phyloP scores from a whole-genome alignment of 225 moss, liverwort and hornwort species.

The Marchantia polymorpha region DNA sequence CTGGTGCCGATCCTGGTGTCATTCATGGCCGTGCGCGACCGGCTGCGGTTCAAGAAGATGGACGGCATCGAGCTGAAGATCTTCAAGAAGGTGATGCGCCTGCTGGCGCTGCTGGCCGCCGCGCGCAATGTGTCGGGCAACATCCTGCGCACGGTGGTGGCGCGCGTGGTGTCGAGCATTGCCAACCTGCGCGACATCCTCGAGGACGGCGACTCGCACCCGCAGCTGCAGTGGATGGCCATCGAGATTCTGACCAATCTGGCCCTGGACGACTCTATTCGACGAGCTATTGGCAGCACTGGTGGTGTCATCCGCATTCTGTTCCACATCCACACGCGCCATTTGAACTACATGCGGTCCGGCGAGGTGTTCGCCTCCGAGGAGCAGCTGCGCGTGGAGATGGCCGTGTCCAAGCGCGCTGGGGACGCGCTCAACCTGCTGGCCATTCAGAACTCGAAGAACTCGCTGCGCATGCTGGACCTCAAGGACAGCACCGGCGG shows the following conservation, averaged over 20 bases:
- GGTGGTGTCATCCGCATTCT: slow-evolving; percentile 70
- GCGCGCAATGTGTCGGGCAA: slow-evolving; percentile 49
- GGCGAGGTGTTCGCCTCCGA: slow-evolving; percentile 1
- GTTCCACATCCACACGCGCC: slow-evolving; percentile 45
- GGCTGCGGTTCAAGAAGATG: slow-evolving; percentile 20
- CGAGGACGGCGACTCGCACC: slow-evolving; percentile 32
- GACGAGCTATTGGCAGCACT: slow-evolving; percentile 62
- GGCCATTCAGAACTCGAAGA: slow-evolving; percentile 48
- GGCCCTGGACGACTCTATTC: slow-evolving; percentile 56
- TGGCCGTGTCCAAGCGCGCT: slow-evolving; percentile 47
- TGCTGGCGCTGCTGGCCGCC: slow-evolving; percentile 53
- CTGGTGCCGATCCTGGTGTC: slow-evolving; percentile 58
- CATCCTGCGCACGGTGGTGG: slow-evolving; percentile 50
- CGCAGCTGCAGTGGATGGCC: slow-evolving; percentile 53
- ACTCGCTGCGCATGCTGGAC: slow-evolving; percentile 62
- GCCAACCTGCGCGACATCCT: slow-evolving; percentile 68
- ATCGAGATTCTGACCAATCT: slow-evolving; percentile 67
- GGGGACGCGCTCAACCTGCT: slow-evolving; percentile 62
- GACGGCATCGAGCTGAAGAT: slow-evolving; percentile 40
- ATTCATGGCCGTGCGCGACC: slow-evolving; percentile 43
- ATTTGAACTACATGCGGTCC: slow-evolving; percentile 18
- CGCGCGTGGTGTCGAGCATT: slow-evolving; percentile 66
- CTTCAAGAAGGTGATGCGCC: slow-evolving; percentile 52
- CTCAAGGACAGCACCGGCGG: slow-evolving; percentile 33
- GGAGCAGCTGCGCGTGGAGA: slow-evolving; percentile 20